A percentile compares a stretch with the other conserved stretches of the same genome.
phyloP scores from a whole-genome alignment of 208 protist genomes.

The Leishmania martiniquensis region DNA sequence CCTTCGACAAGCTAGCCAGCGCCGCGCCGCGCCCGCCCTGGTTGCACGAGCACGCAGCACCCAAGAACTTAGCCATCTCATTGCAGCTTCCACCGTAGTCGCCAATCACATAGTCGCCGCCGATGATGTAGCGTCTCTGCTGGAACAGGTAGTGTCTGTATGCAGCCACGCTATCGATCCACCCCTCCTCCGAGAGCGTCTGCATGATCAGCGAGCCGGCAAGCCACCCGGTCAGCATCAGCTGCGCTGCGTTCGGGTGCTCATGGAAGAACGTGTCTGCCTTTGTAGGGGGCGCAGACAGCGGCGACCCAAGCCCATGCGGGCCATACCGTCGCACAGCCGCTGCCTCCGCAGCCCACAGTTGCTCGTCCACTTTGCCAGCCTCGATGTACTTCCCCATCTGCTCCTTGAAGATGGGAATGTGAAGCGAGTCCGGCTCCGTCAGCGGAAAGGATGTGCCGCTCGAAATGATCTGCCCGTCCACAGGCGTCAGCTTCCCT shows the following conservation, averaged over 20 bases:
- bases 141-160: conserved; percentile 35
- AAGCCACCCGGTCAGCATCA: conserved; percentile 56
- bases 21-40: conserved; percentile 10
- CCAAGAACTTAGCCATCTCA: conserved; percentile 9
- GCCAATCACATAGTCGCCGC: conserved; percentile 53
- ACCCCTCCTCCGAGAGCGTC: conserved; percentile 15
- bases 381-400: conserved; percentile 45
- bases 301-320: neutral
- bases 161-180: conserved; percentile 9
- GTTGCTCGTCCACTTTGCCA: neutral
- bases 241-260: conserved; percentile 14
- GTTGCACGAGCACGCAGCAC: conserved; percentile 51
- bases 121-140: conserved; percentile 62
- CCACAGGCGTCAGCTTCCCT: too few species aligned
- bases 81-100: conserved; percentile 54
- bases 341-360: neutral
- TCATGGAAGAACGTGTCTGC: conserved; percentile 20
- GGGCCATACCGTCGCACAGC: conserved; percentile 2
- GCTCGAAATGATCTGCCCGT: too few species aligned
- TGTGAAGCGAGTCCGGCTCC: conserved; percentile 23
- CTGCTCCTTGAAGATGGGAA: conserved; percentile 38
- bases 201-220: conserved; percentile 28
- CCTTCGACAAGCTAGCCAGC: neutral
- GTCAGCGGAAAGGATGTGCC: conserved; percentile 36
- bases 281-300: neutral